Evolutionary conservation across 2,329 filamentous ascomycete genomes (phyloP).

Genomic region (Aspergillus spinulosporus): DNA sequence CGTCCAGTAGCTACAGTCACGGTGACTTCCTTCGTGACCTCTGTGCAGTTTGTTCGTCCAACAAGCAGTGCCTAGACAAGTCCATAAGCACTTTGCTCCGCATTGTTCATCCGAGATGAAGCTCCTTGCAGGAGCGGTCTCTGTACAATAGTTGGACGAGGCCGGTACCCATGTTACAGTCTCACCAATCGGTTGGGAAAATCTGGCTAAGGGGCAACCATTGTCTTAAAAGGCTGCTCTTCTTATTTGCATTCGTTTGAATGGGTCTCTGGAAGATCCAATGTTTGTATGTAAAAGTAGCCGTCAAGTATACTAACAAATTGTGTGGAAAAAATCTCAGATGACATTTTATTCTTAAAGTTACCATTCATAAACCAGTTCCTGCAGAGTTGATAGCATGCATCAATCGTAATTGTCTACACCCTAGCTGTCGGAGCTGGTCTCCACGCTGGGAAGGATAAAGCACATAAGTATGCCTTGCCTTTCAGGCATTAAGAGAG

Average conservation of each 20-base stretch:
- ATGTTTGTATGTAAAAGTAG: background rate
- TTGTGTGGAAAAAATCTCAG: background rate
- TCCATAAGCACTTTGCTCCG: background rate
- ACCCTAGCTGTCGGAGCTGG: too few relatives aligned
- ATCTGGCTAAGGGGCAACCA: background rate
- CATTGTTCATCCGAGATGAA: background rate
- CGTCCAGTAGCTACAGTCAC: conserved; percentile 17
- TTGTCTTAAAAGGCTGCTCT: background rate
- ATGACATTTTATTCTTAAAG: background rate
- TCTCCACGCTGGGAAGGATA: too few relatives aligned
- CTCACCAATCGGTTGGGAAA: conserved; percentile 1
- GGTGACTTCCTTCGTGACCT: conserved; percentile 30
- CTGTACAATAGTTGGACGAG: conserved; percentile 4
- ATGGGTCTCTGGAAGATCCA: background rate
- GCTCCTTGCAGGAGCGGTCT: conserved; percentile 14
- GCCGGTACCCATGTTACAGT: background rate
- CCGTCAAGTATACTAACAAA: background rate
- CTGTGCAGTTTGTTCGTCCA: conserved; percentile 23
- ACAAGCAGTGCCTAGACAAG: background rate
- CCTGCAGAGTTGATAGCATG: too few relatives aligned
- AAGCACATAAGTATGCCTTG: background rate
- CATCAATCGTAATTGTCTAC: too few relatives aligned
- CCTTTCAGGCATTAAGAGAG: background rate
- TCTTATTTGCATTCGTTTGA: background rate
- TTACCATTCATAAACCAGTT: too few relatives aligned